Evolutionary conservation across 1,284 basidiomycete species (phyloP).

Genomic region (Ceratobasidium sp.): DNA sequence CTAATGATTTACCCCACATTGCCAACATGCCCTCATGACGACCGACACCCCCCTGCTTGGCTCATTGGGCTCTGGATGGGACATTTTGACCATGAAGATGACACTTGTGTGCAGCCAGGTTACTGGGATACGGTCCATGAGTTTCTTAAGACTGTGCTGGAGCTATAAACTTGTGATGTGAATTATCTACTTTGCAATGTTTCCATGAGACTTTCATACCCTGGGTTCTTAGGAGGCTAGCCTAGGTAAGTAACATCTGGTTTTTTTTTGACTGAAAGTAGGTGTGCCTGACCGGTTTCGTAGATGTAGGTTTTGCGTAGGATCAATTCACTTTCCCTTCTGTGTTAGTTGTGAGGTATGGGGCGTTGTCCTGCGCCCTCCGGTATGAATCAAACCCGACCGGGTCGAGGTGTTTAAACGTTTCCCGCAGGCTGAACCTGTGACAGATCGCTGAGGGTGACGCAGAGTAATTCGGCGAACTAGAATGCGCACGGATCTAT

Average conservation of each 20-base stretch:
- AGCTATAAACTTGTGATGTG: neutral
- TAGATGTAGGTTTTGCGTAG: no score
- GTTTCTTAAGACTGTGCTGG: constrained; percentile 56
- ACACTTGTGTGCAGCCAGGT: constrained; percentile 70
- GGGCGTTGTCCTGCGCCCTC: no score
- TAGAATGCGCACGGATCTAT: neutral
- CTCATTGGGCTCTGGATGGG: neutral
- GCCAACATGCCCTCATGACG: neutral
- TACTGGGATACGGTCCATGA: constrained; percentile 70
- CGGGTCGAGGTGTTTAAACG: neutral
- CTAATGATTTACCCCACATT: neutral
- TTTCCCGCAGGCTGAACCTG: no score
- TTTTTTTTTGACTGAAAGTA: neutral
- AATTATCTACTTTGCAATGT: neutral
- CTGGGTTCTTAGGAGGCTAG: constrained; percentile 17
- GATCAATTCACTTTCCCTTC: neutral
- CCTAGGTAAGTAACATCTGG: neutral
- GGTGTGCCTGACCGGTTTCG: neutral
- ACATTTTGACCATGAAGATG: constrained; percentile 56
- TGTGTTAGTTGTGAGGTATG: neutral
- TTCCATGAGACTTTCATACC: constrained; percentile 4
- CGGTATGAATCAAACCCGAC: neutral
- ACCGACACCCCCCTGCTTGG: neutral
- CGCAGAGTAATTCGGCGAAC: no score
- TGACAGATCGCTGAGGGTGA: no score